phyloP scores from a whole-genome alignment of 1,284 basidiomycete species.

The Rhodotorula sp. region DNA sequence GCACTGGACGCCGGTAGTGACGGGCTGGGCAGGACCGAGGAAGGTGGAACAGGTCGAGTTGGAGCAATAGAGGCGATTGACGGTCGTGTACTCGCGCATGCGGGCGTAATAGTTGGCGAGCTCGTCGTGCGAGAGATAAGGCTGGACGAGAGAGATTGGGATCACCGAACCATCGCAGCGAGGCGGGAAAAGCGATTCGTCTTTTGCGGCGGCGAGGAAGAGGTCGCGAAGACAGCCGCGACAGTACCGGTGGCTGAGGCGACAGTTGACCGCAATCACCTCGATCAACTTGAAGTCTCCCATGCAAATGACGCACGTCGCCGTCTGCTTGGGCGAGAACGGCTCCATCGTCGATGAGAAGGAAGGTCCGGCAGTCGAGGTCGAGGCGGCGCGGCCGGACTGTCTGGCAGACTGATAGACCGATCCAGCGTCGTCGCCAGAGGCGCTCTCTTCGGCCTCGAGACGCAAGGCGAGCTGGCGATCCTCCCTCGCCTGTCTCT shows the following conservation, averaged over 20 bases:
- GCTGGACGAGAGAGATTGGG: slow-evolving; percentile 46
- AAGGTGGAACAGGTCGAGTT: slow-evolving; percentile 57
- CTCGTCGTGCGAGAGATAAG: slow-evolving; percentile 45
- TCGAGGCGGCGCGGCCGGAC: not conserved
- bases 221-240: slow-evolving; percentile 52
- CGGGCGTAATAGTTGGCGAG: slow-evolving; percentile 48
- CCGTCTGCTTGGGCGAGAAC: not conserved
- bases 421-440: not conserved
- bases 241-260: slow-evolving; percentile 50
- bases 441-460: too few species aligned
- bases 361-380: not conserved
- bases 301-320: slow-evolving; percentile 9
- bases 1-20: not conserved
- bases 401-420: too few species aligned
- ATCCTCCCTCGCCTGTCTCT: slow-evolving; percentile 1
- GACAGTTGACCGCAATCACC: not conserved
- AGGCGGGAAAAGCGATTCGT: slow-evolving; percentile 56
- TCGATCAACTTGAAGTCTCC: not conserved
- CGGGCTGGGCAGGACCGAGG: slow-evolving; percentile 51
- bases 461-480: not conserved
- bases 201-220: slow-evolving; percentile 50
- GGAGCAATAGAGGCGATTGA: slow-evolving; percentile 55
- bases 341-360: not conserved
- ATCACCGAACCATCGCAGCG: slow-evolving; percentile 54
- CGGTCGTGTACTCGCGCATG: slow-evolving; percentile 50